Percentiles rank a stretch among this genome's conserved stretches.
Evolutionary conservation across 2,329 filamentous ascomycete species (phyloP).

Genomic region (Penicillium italicum): DNA sequence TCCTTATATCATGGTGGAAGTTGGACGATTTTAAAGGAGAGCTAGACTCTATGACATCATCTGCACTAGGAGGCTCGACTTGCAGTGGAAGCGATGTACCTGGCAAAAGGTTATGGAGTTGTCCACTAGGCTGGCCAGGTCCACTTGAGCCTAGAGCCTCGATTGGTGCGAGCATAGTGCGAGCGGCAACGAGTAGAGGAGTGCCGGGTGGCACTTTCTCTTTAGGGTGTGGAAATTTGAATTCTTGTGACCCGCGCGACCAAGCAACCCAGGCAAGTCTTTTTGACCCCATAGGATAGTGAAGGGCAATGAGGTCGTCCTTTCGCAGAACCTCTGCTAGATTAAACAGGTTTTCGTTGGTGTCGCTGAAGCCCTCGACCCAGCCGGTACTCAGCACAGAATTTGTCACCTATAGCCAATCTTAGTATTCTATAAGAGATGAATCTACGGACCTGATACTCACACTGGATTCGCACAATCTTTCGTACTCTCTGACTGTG

Average conservation of each 20-base stretch:
- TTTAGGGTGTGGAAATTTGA: conserved; percentile 16
- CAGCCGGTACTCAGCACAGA: conserved; percentile 27
- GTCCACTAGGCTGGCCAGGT: not conserved
- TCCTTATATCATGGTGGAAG: not conserved
- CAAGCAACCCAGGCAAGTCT: conserved; percentile 30
- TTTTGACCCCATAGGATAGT: conserved; percentile 13
- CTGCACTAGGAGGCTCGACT: not conserved
- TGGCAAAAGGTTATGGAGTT: not conserved
- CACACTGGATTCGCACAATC: not conserved
- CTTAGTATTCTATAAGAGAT: not conserved
- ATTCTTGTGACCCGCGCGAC: conserved; percentile 23
- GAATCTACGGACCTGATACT: not conserved
- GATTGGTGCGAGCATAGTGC: conserved; percentile 6
- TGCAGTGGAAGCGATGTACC: not conserved
- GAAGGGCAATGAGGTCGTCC: conserved; percentile 31
- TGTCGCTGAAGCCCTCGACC: conserved; percentile 36
- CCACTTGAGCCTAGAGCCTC: not conserved
- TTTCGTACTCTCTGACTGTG: not conserved
- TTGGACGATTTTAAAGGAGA: not conserved
- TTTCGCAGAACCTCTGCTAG: conserved; percentile 28
- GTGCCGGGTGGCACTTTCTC: conserved; percentile 6
- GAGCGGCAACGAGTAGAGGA: conserved; percentile 23
- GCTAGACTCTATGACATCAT: not conserved
- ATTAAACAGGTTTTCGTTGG: conserved; percentile 23
- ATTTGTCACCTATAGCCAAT: not conserved